Conservation (phyloP, 306 rosid genomes). For the Glycyrrhiza uralensis region DNA sequence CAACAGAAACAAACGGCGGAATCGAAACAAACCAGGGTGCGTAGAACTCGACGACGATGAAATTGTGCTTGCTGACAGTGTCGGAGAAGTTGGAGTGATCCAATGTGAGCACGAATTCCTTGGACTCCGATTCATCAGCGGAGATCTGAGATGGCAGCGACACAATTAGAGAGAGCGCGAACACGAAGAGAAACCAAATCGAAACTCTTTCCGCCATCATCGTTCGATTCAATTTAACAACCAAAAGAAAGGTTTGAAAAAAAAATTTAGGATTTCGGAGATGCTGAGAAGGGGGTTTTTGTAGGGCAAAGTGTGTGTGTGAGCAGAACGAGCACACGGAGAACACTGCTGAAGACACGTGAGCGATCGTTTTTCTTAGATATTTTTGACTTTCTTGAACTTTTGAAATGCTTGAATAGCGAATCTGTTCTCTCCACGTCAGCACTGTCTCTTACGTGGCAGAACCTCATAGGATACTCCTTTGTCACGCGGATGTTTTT, state of each 20-base stretch:
- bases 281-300: neutral
- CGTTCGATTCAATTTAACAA: no score
- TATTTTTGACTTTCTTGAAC: neutral
- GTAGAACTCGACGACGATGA: constrained; percentile 92
- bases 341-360: constrained; percentile 42
- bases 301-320: neutral
- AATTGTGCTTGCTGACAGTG: constrained; percentile 63
- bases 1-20: neutral
- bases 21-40: constrained; percentile 67
- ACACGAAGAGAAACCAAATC: constrained; percentile 20
- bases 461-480: neutral
- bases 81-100: constrained; percentile 81
- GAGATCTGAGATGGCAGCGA: constrained; percentile 25
- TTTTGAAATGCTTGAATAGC: neutral
- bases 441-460: constrained; percentile 25
- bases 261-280: neutral
- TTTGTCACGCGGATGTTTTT: constrained; percentile 41
- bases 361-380: neutral
- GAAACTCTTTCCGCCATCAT: constrained; percentile 56
- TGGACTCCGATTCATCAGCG: constrained; percentile 53
- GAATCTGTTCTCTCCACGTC: constrained; percentile 16
- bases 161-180: constrained; percentile 30
- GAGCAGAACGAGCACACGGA: constrained; percentile 22
- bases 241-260: neutral
- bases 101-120: constrained; percentile 82